A percentile compares a stretch with the other conserved stretches of the same genome.
Evolutionary conservation across 2,329 filamentous ascomycete species (phyloP).

Genomic region (Penicillium fuscoglaucum): DNA sequence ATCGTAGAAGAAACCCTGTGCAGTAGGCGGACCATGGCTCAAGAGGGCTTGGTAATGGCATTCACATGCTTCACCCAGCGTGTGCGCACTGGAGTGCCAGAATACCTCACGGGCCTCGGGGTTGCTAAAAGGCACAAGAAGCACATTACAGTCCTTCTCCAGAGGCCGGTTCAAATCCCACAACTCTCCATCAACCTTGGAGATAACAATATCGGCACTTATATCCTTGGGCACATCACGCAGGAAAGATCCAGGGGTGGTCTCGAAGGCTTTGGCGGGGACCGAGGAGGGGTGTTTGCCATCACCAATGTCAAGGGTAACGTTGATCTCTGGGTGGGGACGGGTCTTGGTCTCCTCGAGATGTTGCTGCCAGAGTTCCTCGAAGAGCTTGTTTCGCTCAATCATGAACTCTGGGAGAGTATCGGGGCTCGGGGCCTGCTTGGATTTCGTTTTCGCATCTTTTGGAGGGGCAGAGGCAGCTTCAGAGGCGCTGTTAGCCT

Average conservation of each 20-base stretch:
- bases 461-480: conserved; percentile 36
- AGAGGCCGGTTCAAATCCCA: conserved; percentile 93
- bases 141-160: conserved; percentile 81
- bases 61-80: conserved; percentile 93
- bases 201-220: conserved; percentile 80
- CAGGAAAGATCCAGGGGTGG: conserved; percentile 77
- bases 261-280: conserved; percentile 81
- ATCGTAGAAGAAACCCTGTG: conserved; percentile 95
- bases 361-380: conserved; percentile 80
- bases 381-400: conserved; percentile 81
- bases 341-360: conserved; percentile 69
- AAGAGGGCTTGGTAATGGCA: conserved; percentile 86
- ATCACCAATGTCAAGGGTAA: conserved; percentile 48
- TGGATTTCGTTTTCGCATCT: conserved; percentile 28
- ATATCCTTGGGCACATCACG: conserved; percentile 79
- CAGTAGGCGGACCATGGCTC: conserved; percentile 89
- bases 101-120: conserved; percentile 85
- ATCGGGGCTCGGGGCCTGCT: conserved; percentile 29
- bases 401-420: conserved; percentile 73
- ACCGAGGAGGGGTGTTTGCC: conserved; percentile 43
- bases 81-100: conserved; percentile 95
- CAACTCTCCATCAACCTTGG: conserved; percentile 77
- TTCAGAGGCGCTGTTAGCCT: conserved; percentile 22
- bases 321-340: conserved; percentile 49
- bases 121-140: conserved; percentile 79